Base-by-base conservation (phyloP, 2,329 filamentous ascomycete genomes). In the Ilyonectria sp. region DNA sequence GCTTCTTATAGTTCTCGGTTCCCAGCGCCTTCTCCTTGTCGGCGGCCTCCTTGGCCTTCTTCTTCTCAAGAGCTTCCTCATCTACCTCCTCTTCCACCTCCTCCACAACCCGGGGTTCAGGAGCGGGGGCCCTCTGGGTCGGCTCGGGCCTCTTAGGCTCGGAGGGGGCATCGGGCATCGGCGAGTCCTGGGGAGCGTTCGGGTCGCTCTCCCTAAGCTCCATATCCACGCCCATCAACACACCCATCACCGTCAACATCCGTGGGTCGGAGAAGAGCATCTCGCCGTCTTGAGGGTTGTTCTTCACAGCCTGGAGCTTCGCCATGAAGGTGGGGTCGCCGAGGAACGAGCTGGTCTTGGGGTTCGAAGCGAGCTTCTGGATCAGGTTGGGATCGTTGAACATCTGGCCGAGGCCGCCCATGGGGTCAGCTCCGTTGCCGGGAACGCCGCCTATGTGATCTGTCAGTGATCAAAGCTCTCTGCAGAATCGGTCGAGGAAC, bases 1-100 rank as follows among this genome's bases (percentile, higher is more conserved):
- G 92, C 89, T 98, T 98, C 91, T 99, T 99, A 88, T 99, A 99
- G 81, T 92, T 92, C 75, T 96, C 94, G 15, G 95, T 99, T 65
- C 96, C 96, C 64, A 97, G 86, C 33, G 92, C 93, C 90, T 99
- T 99, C 84, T 98, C 93, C 80, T 94, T 93, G 76, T 99, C 96
- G 50, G 95, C 96, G 70, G 93, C 94, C 77, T 92, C 93, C 86
- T 98, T 97, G 46, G 94, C 94, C 86, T 96, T 93, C 84, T 93
- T 93, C 83, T 95, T 94, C 68, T 93, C 93, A 63, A 90, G 80
- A 1, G 91, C 88, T 81, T 98, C 96, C 77, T 97, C 94, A n/a
- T 43, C 40, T 1, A n/a, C n/a, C n/a, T 43, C 40, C 17, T n/a
- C 8, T 73, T 97, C 94, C 77, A 94, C 86, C 44, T 89, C 87